Evolutionary conservation across 331 rosid species (phyloP).

Genomic region (Rhamnella rubrinervis): DNA sequence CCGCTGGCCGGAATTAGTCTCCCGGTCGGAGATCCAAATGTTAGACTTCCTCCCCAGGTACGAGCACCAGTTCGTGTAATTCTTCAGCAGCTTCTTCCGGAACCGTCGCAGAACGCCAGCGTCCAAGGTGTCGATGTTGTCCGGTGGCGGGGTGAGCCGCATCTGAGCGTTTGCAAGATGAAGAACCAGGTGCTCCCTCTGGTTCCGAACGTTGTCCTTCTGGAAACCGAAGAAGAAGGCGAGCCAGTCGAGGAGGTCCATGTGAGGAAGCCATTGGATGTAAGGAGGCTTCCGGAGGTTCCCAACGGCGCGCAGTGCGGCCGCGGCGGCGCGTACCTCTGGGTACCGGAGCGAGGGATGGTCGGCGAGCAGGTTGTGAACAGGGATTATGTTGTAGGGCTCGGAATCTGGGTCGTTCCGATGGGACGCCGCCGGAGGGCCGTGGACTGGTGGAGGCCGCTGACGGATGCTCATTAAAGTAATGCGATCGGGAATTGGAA

Average conservation of each 20-base stretch:
- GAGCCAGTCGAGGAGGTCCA: constrained; percentile 94
- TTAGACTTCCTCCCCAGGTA: constrained; percentile 84
- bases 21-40: constrained; percentile 79
- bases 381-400: constrained; percentile 79
- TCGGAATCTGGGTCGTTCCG: constrained; percentile 40
- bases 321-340: constrained; percentile 81
- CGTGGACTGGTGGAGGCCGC: constrained; percentile 27
- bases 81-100: constrained; percentile 70
- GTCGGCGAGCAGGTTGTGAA: constrained; percentile 78
- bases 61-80: constrained; percentile 84
- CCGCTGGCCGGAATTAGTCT: constrained; percentile 50
- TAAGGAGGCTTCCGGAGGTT: constrained; percentile 72
- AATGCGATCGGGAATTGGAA: constrained; percentile 26
- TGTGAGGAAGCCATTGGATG: constrained; percentile 55
- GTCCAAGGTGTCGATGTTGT: constrained; percentile 80
- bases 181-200: constrained; percentile 89
- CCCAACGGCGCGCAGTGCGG: constrained; percentile 69
- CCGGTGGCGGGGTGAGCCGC: constrained; percentile 95
- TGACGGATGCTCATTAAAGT: constrained; percentile 55
- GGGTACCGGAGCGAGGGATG: constrained; percentile 93
- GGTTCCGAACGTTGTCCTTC: constrained; percentile 82
- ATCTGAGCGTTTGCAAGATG: constrained; percentile 98
- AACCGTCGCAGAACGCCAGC: constrained; percentile 68
- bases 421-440: constrained; percentile 13
- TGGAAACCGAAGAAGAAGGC: constrained; percentile 85